phyloP scores from a whole-genome alignment of 108 stramenopile species.

The Aurantiochytrium sp. region DNA sequence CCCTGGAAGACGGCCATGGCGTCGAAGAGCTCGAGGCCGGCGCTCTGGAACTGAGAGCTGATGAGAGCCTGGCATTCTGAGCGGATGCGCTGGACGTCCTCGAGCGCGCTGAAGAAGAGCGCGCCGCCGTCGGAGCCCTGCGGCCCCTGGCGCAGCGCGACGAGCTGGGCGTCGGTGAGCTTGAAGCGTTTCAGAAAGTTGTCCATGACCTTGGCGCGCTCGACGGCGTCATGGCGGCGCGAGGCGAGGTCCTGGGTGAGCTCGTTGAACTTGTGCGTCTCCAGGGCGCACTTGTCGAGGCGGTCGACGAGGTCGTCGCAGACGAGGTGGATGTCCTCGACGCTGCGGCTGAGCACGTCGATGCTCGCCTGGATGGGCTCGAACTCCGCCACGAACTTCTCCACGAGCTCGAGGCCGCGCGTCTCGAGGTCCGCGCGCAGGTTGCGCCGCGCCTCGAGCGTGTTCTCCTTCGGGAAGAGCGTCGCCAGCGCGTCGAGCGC shows the following conservation, averaged over 20 bases:
- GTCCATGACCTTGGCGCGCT: neutral
- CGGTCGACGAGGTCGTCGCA: neutral
- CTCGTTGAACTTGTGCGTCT: neutral
- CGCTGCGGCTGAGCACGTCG: neutral
- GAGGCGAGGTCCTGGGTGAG: neutral
- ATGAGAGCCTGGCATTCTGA: constrained; percentile 11
- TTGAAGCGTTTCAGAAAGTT: constrained; percentile 2
- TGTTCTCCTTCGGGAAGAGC: constrained; percentile 38
- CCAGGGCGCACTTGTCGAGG: neutral
- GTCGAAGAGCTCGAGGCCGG: neutral
- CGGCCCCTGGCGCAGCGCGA: neutral
- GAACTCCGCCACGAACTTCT: constrained; percentile 6
- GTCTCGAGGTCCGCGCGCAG: constrained; percentile 11
- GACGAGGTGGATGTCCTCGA: neutral
- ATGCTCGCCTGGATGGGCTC: neutral
- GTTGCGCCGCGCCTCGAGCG: constrained; percentile 4
- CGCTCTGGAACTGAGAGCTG: constrained; percentile 32
- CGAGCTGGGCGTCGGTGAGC: neutral
- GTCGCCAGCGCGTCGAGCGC: constrained; percentile 50
- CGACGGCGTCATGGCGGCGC: neutral
- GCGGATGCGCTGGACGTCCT: constrained; percentile 19
- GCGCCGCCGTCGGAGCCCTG: neutral
- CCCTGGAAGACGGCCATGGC: neutral
- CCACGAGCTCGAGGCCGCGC: neutral
- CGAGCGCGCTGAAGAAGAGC: constrained; percentile 26